A percentile compares a stretch with the other conserved stretches of the same genome.
Conservation (phyloP, 192 early-diverging fungal genomes). For the Coemansia sp. region DNA sequence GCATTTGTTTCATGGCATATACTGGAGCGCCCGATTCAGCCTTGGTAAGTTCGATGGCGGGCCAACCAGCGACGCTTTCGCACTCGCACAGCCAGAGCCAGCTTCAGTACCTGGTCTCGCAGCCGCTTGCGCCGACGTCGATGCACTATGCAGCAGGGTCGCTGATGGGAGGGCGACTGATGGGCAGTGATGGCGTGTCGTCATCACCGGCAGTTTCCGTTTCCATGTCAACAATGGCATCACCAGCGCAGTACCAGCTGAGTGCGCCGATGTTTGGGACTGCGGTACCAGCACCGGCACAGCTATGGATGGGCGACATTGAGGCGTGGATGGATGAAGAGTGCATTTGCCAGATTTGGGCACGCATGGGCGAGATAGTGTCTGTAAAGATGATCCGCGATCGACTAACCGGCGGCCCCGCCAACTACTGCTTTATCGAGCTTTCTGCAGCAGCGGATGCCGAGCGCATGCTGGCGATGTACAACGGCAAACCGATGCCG, state of each 20-base stretch:
- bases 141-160: conserved; percentile 12
- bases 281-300: conserved; percentile 13
- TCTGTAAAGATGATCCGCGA: conserved; percentile 94
- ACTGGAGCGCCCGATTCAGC: conserved; percentile 4
- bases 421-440: conserved; percentile 95
- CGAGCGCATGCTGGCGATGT: conserved; percentile 64
- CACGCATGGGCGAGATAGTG: conserved; percentile 77
- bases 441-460: conserved; percentile 69
- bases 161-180: conserved; percentile 1
- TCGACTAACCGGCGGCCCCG: conserved; percentile 71
- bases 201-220: conserved; percentile 12
- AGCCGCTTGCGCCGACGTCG: neutral
- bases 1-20: conserved; percentile 1
- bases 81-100: conserved; percentile 4
- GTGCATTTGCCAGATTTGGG: conserved; percentile 86
- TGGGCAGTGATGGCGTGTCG: conserved; percentile 9
- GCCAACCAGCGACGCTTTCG: neutral
- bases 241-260: conserved; percentile 18
- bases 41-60: neutral
- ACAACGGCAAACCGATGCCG: conserved; percentile 84
- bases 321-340: conserved; percentile 99
- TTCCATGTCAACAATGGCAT: conserved; percentile 6
- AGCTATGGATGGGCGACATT: conserved; percentile 89
- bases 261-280: conserved; percentile 4
- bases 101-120: neutral